Evolutionary conservation across 2,329 filamentous ascomycete species (phyloP).

Genomic region (Stemphylium beticola): DNA sequence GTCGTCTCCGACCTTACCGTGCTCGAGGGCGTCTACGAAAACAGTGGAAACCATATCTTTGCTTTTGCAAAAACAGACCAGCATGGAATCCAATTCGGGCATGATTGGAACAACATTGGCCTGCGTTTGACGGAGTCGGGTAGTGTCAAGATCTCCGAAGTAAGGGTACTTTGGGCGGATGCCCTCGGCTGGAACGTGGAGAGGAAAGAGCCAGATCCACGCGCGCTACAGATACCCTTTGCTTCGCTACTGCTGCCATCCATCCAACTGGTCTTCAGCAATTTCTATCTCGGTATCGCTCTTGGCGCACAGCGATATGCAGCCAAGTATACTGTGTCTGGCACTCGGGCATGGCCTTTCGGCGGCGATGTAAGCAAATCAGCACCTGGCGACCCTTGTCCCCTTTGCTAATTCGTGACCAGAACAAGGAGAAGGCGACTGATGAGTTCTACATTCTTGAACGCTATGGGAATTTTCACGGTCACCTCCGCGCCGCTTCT

Average conservation of each 20-base stretch:
- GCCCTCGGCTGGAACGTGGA: conserved; percentile 65
- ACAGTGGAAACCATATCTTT: conserved; percentile 67
- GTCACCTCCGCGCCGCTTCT: conserved; percentile 66
- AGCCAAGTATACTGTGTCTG: conserved; percentile 61
- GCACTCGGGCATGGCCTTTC: conserved; percentile 68
- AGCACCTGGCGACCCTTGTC: neutral
- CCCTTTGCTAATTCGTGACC: neutral
- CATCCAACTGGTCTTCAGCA: conserved; percentile 70
- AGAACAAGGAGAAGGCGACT: conserved; percentile 62
- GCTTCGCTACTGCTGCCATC: conserved; percentile 65
- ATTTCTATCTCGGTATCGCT: conserved; percentile 70
- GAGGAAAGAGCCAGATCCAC: conserved; percentile 59
- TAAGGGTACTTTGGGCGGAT: conserved; percentile 64
- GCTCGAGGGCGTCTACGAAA: conserved; percentile 66
- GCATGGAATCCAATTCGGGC: conserved; percentile 61
- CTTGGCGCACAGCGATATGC: conserved; percentile 64
- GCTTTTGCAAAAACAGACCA: conserved; percentile 65
- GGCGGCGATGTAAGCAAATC: conserved; percentile 57
- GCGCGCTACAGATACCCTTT: conserved; percentile 61
- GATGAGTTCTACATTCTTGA: conserved; percentile 72
- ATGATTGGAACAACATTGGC: conserved; percentile 71
- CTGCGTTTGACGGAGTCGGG: conserved; percentile 69
- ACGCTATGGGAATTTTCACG: conserved; percentile 68
- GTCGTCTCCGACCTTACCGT: conserved; percentile 71
- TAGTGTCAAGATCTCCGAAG: conserved; percentile 64